These are phyloP conservation scores for Zygnema circumcarinatum DNA, from an alignment of 139 green algal genomes.

Conservation along the genomic window DNA sequence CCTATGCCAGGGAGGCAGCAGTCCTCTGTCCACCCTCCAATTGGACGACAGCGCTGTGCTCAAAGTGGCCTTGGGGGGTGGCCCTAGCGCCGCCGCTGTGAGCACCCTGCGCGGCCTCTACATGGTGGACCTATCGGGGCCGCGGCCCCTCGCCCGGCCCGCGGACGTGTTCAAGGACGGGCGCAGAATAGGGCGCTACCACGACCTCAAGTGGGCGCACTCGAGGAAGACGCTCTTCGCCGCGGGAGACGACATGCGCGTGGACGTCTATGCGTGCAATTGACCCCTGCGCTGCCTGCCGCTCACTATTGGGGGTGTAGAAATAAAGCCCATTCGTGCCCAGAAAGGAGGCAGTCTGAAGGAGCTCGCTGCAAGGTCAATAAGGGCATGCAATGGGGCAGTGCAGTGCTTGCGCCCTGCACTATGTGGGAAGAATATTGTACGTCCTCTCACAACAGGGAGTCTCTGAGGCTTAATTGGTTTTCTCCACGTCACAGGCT, in stretches of 20 bases:
- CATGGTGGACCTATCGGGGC: conserved; percentile 30
- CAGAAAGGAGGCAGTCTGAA: no score
- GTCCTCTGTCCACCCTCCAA: conserved; percentile 15
- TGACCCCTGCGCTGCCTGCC: no score
- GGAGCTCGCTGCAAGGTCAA: no score
- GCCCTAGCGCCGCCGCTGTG: conserved; percentile 26
- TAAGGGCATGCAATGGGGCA: no score
- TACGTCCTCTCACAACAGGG: no score
- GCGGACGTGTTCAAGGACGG: conserved; percentile 37
- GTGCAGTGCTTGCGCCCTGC: no score
- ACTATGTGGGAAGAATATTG: no score
- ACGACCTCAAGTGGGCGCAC: conserved; percentile 52
- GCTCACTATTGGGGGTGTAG: no score
- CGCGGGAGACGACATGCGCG: conserved; percentile 50
- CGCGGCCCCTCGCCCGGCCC: not conserved
- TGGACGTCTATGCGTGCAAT: conserved; percentile 55
- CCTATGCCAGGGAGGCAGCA: conserved; percentile 10
- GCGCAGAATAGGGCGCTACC: conserved; percentile 38
- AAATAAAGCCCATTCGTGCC: no score
- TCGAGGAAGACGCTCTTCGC: conserved; percentile 37
- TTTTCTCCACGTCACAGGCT: no score
- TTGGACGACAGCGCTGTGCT: conserved; percentile 50
- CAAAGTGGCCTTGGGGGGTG: conserved; percentile 51
- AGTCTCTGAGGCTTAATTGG: no score
- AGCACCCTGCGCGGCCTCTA: conserved; percentile 57